Base-by-base conservation (phyloP, 352 stramenopile species). In the Stramenopiles sp. region DNA sequence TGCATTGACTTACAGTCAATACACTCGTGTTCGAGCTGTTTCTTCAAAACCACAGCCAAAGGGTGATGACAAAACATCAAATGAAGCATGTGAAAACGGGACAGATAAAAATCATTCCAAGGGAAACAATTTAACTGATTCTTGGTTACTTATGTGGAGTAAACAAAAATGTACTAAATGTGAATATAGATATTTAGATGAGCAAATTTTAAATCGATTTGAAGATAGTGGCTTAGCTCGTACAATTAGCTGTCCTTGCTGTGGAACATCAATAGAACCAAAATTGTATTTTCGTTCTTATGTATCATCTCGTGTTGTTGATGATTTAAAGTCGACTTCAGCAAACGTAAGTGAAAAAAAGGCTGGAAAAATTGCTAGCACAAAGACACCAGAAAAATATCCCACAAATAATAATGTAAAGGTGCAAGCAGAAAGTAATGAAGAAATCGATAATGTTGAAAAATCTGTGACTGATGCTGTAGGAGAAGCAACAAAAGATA, bases 131-230 rank as follows among this genome's bases (percentile, higher is more conserved):
- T 31, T 33, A 33, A 33, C 65, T 20, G 7, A 76, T 13, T 31
- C 65, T 13, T 76, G 65, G 65, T 7, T 76, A 33, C 13, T 76
- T 13, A 13, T 76, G 65, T 76, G 65, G 65, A 33, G 65, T 33
- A 4, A 76, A 33, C 65, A 76, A 13, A 76, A 76, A 13, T 76
- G 65, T 13, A 4, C 65, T 1, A 76, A 76, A 20, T 76, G 65
- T 33, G 31, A 76, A 33, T 76, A 76, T 20, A 13, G 4, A 13
- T 33, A 33, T 20, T 76, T 13, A 20, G 65, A 76, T 33, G 65
- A 76, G 13, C 30, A 33, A 31, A 76, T 76, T 20, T 76, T 76
- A 33, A 76, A 76, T 76, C 65, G 65, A 13, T 76, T 76, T 76
- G 65, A 76, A 13, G 65, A 76, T 76, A 33, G 30, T 33, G 65